These are phyloP conservation scores for Candida ipomoeae DNA, from an alignment of 805 yeast species.

Conservation along the genomic window DNA sequence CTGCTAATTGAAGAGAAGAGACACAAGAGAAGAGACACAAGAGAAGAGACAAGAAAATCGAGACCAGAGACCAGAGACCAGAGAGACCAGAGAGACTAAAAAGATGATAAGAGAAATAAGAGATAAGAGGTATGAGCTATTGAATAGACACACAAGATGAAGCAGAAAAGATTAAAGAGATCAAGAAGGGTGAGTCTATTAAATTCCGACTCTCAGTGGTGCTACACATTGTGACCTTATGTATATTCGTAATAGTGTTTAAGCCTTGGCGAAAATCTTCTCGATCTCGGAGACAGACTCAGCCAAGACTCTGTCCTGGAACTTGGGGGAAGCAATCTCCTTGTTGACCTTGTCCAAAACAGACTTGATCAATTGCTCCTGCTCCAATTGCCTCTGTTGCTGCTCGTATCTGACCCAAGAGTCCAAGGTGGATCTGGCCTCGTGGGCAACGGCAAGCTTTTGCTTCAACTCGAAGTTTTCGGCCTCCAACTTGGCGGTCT, in stretches of 20 bases:
- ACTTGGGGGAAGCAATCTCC: conserved; percentile 79
- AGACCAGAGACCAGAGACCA: not conserved
- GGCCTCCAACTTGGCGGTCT: conserved; percentile 94
- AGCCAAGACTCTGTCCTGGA: conserved; percentile 87
- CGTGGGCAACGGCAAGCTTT: conserved; percentile 76
- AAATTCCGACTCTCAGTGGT: too few species aligned
- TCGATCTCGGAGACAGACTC: conserved; percentile 93
- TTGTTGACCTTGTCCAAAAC: conserved; percentile 86
- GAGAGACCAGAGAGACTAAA: too few species aligned
- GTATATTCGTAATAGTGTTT: conserved; percentile 11
- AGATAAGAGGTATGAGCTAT: too few species aligned
- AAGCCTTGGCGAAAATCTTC: conserved; percentile 61
- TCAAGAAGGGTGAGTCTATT: too few species aligned
- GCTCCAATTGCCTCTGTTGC: conserved; percentile 93
- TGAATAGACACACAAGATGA: too few species aligned
- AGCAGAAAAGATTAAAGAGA: too few species aligned
- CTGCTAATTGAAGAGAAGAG: not conserved
- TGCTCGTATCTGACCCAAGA: conserved; percentile 99
- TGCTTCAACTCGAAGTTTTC: conserved; percentile 91
- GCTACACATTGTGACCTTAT: conserved; percentile 1
- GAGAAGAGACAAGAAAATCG: not conserved
- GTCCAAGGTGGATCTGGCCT: conserved; percentile 93
- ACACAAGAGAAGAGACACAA: not conserved
- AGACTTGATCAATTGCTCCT: conserved; percentile 80
- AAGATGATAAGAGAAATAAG: too few species aligned